These are phyloP conservation scores for Oryza rufipogon DNA, from an alignment of 176 grass and related monocot species.

Conservation along the genomic window DNA sequence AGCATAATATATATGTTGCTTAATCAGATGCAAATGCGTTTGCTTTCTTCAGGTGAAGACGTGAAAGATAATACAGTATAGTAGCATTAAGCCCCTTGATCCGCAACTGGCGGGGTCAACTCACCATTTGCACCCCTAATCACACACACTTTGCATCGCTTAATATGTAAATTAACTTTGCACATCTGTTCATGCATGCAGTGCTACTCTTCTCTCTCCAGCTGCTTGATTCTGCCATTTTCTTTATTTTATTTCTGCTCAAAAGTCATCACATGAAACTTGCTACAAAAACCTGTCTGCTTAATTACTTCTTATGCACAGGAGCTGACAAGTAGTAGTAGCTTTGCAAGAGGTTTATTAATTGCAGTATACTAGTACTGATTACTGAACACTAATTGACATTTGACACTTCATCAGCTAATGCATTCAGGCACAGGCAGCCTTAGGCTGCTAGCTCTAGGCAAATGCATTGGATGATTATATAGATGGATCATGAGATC, in stretches of 20 bases:
- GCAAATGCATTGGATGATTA: not conserved
- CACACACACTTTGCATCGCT: not conserved
- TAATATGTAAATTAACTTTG: not conserved
- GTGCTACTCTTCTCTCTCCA: not conserved
- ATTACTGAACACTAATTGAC: not conserved
- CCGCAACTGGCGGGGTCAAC: not conserved
- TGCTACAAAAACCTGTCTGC: not conserved
- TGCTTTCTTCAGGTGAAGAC: not conserved
- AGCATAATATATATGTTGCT: too few species aligned
- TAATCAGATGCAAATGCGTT: too few species aligned
- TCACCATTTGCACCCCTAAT: too few species aligned
- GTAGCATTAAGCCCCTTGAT: not conserved
- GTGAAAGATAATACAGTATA: too few species aligned
- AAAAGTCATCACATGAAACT: not conserved
- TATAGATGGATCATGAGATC: constrained; percentile 2
- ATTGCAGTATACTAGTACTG: not conserved
- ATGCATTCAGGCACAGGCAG: constrained; percentile 19
- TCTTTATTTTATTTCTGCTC: not conserved
- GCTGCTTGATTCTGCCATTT: not conserved
- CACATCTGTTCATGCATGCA: not conserved
- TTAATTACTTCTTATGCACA: constrained; percentile 16
- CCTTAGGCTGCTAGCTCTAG: constrained; percentile 10
- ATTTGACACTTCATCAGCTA: constrained; percentile 14
- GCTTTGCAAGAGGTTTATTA: not conserved
- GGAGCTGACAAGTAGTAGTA: not conserved